phyloP scores from a whole-genome alignment of 2,329 filamentous ascomycete genomes.

The Reticulascus tulasneorum region DNA sequence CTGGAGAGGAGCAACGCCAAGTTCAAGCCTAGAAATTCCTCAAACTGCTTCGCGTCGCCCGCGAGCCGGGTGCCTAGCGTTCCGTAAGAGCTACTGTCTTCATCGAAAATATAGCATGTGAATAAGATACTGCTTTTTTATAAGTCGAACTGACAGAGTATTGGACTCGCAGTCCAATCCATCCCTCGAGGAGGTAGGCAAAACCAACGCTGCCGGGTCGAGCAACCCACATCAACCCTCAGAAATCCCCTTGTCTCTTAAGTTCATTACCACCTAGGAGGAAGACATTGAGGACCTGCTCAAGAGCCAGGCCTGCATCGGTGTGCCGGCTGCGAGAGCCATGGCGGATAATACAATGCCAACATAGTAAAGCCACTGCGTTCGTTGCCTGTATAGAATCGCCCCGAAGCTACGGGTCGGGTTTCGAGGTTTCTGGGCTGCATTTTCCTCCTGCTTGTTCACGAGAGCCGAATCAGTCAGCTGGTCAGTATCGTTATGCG shows the following conservation, averaged over 20 bases:
- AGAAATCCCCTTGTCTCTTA: constrained; percentile 17
- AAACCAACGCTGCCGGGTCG: constrained; percentile 23
- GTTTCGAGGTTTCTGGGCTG: constrained; percentile 8
- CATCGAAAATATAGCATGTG: constrained; percentile 23
- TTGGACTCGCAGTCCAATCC: constrained; percentile 13
- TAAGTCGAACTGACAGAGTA: constrained; percentile 14
- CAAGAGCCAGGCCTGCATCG: constrained; percentile 25
- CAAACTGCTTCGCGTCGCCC: constrained; percentile 22
- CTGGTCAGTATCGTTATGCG: too few species aligned
- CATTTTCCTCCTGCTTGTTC: too few species aligned
- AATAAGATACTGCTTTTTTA: constrained; percentile 20
- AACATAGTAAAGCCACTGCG: constrained; percentile 19
- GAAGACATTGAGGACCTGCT: constrained; percentile 21
- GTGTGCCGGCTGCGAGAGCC: constrained; percentile 20
- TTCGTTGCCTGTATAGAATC: constrained; percentile 16
- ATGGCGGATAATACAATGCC: constrained; percentile 20
- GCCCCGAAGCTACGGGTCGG: constrained; percentile 11
- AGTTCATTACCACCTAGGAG: constrained; percentile 13
- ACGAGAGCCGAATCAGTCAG: too few species aligned
- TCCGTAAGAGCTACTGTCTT: constrained; percentile 20
- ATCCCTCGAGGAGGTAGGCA: constrained; percentile 21
- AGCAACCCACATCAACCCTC: constrained; percentile 27
- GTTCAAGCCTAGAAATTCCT: constrained; percentile 25
- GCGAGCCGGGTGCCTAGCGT: constrained; percentile 18
- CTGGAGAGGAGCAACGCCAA: constrained; percentile 20